Evolutionary conservation across 495 filamentous ascomycete genomes (phyloP).

Genomic region (Pseudoneurospora amorphoporcata): DNA sequence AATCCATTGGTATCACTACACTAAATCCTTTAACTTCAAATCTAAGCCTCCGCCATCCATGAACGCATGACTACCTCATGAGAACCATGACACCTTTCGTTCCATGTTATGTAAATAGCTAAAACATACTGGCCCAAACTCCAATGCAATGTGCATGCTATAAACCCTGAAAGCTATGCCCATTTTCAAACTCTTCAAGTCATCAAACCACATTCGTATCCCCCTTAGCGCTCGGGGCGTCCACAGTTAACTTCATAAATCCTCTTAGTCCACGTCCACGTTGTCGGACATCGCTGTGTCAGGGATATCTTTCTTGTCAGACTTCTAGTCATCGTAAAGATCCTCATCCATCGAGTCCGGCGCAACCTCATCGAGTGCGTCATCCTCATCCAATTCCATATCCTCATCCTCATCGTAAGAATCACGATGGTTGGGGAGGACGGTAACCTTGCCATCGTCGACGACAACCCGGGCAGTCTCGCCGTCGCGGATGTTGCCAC

Average conservation of each 20-base stretch:
- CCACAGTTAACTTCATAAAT: background rate
- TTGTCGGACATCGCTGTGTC: background rate
- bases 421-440: slow-evolving; percentile 70
- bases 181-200: background rate
- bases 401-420: slow-evolving; percentile 55
- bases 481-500: slow-evolving; percentile 74
- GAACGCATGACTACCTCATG: background rate
- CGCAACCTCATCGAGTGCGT: slow-evolving; percentile 56
- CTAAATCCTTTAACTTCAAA: background rate
- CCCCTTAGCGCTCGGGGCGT: background rate
- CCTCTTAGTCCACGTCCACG: slow-evolving; percentile 1
- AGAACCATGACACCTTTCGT: background rate
- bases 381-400: slow-evolving; percentile 52
- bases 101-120: background rate
- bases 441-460: slow-evolving; percentile 57
- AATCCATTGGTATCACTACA: background rate
- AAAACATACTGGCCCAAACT: background rate
- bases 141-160: background rate
- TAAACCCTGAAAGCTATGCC: background rate
- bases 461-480: slow-evolving; percentile 72
- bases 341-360: slow-evolving; percentile 66
- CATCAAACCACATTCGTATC: background rate
- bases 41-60: background rate
- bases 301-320: background rate
- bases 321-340: slow-evolving; percentile 48